Base-by-base conservation (phyloP, 306 rosid genomes). In the Prunus campanulata region DNA sequence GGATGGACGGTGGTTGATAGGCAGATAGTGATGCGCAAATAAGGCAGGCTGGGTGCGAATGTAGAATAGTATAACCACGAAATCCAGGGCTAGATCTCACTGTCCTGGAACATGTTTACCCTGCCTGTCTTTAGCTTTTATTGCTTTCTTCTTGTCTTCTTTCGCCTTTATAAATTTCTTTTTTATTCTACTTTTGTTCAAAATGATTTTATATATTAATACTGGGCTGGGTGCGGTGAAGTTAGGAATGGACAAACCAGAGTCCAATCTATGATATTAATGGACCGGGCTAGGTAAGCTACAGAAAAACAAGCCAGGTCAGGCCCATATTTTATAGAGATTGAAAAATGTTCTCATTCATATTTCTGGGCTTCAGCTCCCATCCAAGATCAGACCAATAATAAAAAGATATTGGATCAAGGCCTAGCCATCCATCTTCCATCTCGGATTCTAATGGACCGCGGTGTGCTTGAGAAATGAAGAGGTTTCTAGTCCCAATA, bases 21-120 rank as follows among this genome's bases (percentile, higher is more conserved):
- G 3, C 44, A 29, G 67, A 62, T 62, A 11, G 67, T 12, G 12
- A 2, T 25, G 35, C 25, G 32, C 9, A 60, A 4, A 25, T 2
- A 4, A 60, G 7, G 27, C 11, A 60, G 8, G 16, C 18, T 60
- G 65, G 27, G 65, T 19, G 67, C n/a, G 15, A 27, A 62, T 29
- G 80, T 46, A 77, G 8, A 22, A 54, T 32, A 75, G 27, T 0
- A 2, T 12, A 30, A 44, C 29, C 70, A 30, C 39, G 15, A 75
- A 76, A 83, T 83, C 86, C 79, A 75, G 35, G 76, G 75, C 22
- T 79, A 66, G 83, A 83, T 83, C 74, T 71, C 14, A 14, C 66
- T 14, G 35, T 27, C 44, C 44, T 14, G 46, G 10, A 14, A 5
- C 15, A 29, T 14, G 22, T 2, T 62, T 59, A 24, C 18, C 12